Base-by-base conservation (phyloP, 225 moss, liverwort and hornwort genomes). In the Ulota crispa region DNA sequence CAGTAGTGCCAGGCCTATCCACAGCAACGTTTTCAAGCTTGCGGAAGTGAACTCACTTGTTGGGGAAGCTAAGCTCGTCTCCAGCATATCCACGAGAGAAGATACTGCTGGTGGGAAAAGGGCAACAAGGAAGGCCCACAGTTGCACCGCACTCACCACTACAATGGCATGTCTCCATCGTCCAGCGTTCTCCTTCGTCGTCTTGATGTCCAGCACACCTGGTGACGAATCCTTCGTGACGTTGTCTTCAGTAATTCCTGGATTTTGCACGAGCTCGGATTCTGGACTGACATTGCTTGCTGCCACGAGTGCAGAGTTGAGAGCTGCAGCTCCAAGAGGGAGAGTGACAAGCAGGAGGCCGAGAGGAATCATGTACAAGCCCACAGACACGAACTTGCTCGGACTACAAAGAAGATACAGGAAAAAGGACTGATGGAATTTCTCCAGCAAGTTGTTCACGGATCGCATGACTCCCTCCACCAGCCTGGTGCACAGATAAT, bases 381-480 rank as follows among this genome's bases (percentile, higher is more conserved):
- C 93, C 52, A 98, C 95, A 34, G 98, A 95, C 19, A 98, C 93
- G 41, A 91, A 98, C 84, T 87, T 94, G 86, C 91, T 87, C 50
- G 95, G 91, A 77, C 92, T 88, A 66, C 93, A 90, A 30, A 98
- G 94, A 76, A 93, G 89, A 81, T 93, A 99, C 18, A 99, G 85
- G 85, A 99, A 98, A 82, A 95, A 92, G 37, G 98, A 99, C 81
- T 99, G 99, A 36, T 99, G 99, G 81, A 96, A 96, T 78, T 99
- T 99, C 85, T 99, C 99, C 65, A 99, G 89, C 26, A 99, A 74
- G 81, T 99, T 99, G 80, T 99, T 99, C 62, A 93, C 94, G 6
- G 94, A 96, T 69, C 94, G 94, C 84, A 95, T 83, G 14, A 95
- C 91, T 81, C 93, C 93, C 84, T 99, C 99, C 79, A 99, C 89